Evolutionary conservation across 2,329 filamentous ascomycete species (phyloP), one percentile per base, ranked within the genome.

Genomic region (Corinectria fuckeliana): DNA sequence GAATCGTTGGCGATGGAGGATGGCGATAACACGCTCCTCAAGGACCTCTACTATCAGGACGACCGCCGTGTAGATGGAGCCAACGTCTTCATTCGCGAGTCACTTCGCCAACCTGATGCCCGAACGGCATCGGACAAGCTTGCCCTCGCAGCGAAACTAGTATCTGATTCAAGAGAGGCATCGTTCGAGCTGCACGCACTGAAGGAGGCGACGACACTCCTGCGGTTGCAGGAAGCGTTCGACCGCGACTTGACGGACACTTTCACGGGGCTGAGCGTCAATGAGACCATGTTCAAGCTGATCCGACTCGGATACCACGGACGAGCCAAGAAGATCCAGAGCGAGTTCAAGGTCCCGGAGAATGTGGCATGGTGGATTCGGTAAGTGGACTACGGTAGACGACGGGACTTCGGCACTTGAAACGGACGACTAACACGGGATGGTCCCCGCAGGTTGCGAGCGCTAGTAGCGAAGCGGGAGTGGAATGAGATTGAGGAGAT

Each of bases 41-140:
- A 98, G 71, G 95, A 98, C 72, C 81, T 99, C 3, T 99, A 95
- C 78, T 99, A 99, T 74, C 95, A 98, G 77, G 95, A 98, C 70
- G 95, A 99, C 74, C 88, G 94, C 5, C 87, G 93, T 3, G 81
- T 93, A 5, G 95, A 98, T 65, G 93, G 95, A 3, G 91, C 94
- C 0, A 91, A 92, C 58, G 87, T 99, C 2, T 91, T 98, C 59
- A 81, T 99, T 13, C 87, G 88, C 18, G 94, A 99, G 76, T 91
- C 93, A 1, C 81, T 99, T 7, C 79, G 83, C 4, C 91, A 95
- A 71, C 83, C 87, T 1, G 88, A 91, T 62, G 81, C 88, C 23
- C 83, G 88, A 30, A 88, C 88, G 1, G 85, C 91, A 5, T 84
- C 86, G 1, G 95, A 98, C 75, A 98, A 97, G 78, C 82, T 99